A percentile compares a stretch with the other conserved stretches of the same genome.
Evolutionary conservation across 192 early-diverging fungal species (phyloP).

Genomic region (Linnemannia elongata): DNA sequence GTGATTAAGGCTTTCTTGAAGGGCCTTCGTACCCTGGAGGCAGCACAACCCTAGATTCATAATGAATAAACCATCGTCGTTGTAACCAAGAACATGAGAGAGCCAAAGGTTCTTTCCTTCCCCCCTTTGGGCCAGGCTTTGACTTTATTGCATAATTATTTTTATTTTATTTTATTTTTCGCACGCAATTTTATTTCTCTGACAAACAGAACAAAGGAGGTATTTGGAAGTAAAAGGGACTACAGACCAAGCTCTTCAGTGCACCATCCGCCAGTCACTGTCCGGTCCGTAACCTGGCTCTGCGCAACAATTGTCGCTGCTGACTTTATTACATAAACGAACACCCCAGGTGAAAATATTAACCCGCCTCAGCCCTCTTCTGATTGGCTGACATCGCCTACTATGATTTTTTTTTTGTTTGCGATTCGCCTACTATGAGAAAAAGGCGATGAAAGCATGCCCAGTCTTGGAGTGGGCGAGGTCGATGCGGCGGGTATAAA

Average conservation of each 20-base stretch:
- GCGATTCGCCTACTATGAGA: too few species aligned
- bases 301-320: too few species aligned
- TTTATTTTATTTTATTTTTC: too few species aligned
- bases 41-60: neutral
- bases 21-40: constrained; percentile 39
- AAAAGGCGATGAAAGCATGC: too few species aligned
- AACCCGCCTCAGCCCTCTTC: neutral
- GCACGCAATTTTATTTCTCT: too few species aligned
- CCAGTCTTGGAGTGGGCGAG: neutral
- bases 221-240: too few species aligned
- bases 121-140: neutral
- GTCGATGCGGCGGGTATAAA: neutral
- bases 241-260: too few species aligned
- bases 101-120: neutral
- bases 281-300: too few species aligned
- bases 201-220: too few species aligned
- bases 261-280: too few species aligned
- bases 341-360: neutral
- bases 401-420: too few species aligned
- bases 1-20: constrained; percentile 69
- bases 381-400: neutral
- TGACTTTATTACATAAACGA: neutral
- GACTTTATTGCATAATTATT: neutral
- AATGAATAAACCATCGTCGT: neutral
- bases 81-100: neutral